Evolutionary conservation across 2,329 filamentous ascomycete species (phyloP).

Genomic region (Cladosporium austrohemisphaericum): DNA sequence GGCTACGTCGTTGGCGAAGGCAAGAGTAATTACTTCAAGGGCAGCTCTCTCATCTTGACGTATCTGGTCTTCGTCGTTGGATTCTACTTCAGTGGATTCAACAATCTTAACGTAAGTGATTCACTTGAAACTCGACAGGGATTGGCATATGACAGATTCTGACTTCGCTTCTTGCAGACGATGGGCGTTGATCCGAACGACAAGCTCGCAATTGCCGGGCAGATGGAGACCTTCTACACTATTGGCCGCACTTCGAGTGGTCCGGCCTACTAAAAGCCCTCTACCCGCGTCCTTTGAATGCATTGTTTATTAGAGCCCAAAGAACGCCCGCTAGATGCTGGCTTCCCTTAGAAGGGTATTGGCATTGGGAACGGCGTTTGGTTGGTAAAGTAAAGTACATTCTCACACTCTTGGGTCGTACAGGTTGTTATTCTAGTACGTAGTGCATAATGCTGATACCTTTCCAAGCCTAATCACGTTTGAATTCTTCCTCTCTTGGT

Average conservation of each 20-base stretch:
- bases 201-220: conserved; percentile 22
- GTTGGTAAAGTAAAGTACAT: no score
- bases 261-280: conserved; percentile 31
- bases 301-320: no score
- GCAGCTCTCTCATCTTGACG: conserved; percentile 85
- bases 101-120: conserved; percentile 47
- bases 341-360: neutral
- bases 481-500: no score
- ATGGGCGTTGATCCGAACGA: conserved; percentile 25
- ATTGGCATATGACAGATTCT: neutral
- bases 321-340: no score
- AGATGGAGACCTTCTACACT: conserved; percentile 36
- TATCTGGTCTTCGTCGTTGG: conserved; percentile 90
- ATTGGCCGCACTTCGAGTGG: conserved; percentile 38
- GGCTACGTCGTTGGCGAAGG: conserved; percentile 98
- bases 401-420: no score
- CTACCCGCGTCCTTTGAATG: no score
- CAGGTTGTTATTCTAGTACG: neutral
- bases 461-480: no score
- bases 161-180: conserved; percentile 17
- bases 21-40: conserved; percentile 99
- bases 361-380: neutral
- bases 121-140: neutral
- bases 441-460: conserved; percentile 9
- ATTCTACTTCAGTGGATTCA: conserved; percentile 78